These are phyloP conservation scores for Calonectria leucothoes DNA, from an alignment of 2,329 filamentous ascomycete genomes.

Conservation along the genomic window DNA sequence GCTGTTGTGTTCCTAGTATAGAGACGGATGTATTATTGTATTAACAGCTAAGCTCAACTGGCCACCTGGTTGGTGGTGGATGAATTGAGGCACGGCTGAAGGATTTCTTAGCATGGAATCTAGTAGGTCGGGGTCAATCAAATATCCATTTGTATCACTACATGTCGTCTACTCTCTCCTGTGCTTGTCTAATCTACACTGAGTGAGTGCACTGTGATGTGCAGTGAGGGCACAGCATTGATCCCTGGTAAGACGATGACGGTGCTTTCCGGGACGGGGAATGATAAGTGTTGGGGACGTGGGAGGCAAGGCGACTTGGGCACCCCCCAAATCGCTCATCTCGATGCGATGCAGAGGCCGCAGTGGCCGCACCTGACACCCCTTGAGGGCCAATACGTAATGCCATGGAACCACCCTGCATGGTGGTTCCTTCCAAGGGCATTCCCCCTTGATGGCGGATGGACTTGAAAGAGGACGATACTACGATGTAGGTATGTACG, in stretches of 20 bases:
- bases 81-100: conserved; percentile 2
- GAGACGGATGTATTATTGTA: conserved; percentile 47
- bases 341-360: conserved; percentile 11
- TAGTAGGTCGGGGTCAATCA: conserved; percentile 7
- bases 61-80: conserved; percentile 10
- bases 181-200: background rate
- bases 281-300: background rate
- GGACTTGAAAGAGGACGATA: background rate
- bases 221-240: background rate
- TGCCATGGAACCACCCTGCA: conserved; percentile 1
- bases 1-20: conserved; percentile 23
- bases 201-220: background rate
- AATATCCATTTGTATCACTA: conserved; percentile 6
- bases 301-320: background rate
- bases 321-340: conserved; percentile 21
- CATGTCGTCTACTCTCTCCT: background rate
- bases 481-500: no score
- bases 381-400: background rate
- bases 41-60: conserved; percentile 32
- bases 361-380: background rate
- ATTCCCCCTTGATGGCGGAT: background rate
- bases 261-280: background rate
- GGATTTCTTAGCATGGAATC: background rate
- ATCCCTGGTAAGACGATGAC: background rate
- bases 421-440: background rate